A percentile compares a stretch with the other conserved stretches of the same genome.
These are phyloP conservation scores for Phytophthora fragariae DNA, from an alignment of 352 stramenopile species.

Conservation along the genomic window DNA sequence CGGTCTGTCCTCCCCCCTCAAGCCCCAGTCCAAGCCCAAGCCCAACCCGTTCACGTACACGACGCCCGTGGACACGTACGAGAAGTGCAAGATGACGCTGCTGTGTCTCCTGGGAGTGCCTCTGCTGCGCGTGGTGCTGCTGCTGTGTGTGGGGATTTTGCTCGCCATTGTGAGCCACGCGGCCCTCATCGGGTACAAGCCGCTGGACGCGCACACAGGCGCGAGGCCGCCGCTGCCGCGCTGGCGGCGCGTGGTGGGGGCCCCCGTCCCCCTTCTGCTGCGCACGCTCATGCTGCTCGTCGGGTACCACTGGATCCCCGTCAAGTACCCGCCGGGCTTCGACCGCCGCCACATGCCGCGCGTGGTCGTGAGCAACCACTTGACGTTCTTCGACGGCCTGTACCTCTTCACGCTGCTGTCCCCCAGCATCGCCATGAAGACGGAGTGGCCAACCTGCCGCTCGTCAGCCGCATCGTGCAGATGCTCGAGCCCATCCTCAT, in stretches of 20 bases:
- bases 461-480: slow-evolving; percentile 66
- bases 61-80: slow-evolving; percentile 62
- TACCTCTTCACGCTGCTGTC: slow-evolving; percentile 64
- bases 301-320: slow-evolving; percentile 74
- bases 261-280: slow-evolving; percentile 49
- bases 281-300: slow-evolving; percentile 64
- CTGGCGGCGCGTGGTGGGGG: slow-evolving; percentile 54
- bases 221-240: slow-evolving; percentile 37
- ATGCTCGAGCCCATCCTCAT: slow-evolving; percentile 75
- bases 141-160: slow-evolving; percentile 45
- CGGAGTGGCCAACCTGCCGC: slow-evolving; percentile 64
- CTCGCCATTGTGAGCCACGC: slow-evolving; percentile 53
- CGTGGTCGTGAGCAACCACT: slow-evolving; percentile 77
- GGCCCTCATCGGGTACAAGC: slow-evolving; percentile 61
- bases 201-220: slow-evolving; percentile 44
- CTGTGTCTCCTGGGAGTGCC: slow-evolving; percentile 66
- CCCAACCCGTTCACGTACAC: slow-evolving; percentile 74
- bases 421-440: slow-evolving; percentile 81
- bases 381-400: slow-evolving; percentile 72
- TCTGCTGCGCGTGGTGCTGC: slow-evolving; percentile 57
- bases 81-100: slow-evolving; percentile 62
- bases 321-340: slow-evolving; percentile 49
- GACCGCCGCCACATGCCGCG: slow-evolving; percentile 39
- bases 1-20: neutral
- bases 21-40: neutral